These are phyloP conservation scores for Candida nitratophila DNA, from an alignment of 805 yeast genomes.

Conservation along the genomic window DNA sequence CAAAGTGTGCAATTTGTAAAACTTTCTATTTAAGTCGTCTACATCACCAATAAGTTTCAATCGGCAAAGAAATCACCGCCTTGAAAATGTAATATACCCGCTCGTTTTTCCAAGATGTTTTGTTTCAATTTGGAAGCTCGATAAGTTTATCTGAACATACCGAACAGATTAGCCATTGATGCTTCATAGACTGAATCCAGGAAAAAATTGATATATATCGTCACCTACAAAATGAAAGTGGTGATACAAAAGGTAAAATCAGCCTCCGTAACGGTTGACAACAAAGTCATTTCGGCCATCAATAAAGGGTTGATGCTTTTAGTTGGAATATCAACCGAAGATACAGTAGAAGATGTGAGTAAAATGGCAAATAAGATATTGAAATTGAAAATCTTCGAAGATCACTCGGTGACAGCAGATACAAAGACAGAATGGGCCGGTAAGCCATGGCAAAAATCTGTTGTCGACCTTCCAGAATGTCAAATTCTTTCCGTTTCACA, in stretches of 20 bases:
- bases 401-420: conserved; percentile 23
- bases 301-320: conserved; percentile 69
- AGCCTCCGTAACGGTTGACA: conserved; percentile 85
- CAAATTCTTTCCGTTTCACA: conserved; percentile 85
- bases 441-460: conserved; percentile 70
- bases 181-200: too few species aligned
- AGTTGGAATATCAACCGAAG: conserved; percentile 78
- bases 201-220: too few species aligned
- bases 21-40: too few species aligned
- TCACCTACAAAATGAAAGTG: conserved; percentile 69
- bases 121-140: too few species aligned
- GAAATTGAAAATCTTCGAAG: conserved; percentile 68
- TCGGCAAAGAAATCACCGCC: too few species aligned
- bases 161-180: too few species aligned
- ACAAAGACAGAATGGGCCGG: conserved; percentile 49
- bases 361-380: conserved; percentile 62
- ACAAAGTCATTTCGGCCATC: conserved; percentile 64
- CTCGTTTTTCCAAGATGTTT: too few species aligned
- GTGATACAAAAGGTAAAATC: conserved; percentile 84
- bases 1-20: too few species aligned
- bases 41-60: too few species aligned
- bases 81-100: too few species aligned
- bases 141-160: too few species aligned
- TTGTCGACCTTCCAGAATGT: conserved; percentile 52
- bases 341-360: conserved; percentile 66